Conservation (phyloP, 225 moss, liverwort and hornwort genomes). For the Sphagnum contortum region DNA sequence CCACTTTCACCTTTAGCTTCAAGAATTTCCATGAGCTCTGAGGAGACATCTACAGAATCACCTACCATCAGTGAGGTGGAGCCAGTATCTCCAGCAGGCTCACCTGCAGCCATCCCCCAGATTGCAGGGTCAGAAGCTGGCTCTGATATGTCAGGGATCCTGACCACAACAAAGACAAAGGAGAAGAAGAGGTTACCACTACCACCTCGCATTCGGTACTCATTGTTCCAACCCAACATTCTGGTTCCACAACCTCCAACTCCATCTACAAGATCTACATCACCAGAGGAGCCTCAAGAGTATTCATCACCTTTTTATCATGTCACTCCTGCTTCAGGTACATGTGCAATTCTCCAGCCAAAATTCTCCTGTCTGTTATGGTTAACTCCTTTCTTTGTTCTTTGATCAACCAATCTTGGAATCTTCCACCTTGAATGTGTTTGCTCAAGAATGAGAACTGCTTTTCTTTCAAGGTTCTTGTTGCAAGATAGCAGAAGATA, state of each 20-base stretch:
- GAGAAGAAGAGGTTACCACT: constrained; percentile 7
- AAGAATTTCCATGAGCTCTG: constrained; percentile 12
- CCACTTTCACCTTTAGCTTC: constrained; percentile 23
- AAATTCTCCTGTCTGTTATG: not conserved
- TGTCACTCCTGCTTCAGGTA: constrained; percentile 34
- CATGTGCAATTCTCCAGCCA: not conserved
- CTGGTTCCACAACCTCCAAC: constrained; percentile 17
- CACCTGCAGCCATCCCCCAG: not conserved
- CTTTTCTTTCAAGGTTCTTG: not conserved
- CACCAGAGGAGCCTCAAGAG: constrained; percentile 24
- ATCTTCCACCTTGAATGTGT: not conserved
- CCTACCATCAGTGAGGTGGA: constrained; percentile 2
- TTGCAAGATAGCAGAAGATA: too few species aligned
- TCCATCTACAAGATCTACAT: constrained; percentile 5
- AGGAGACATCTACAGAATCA: constrained; percentile 6
- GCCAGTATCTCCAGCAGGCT: constrained; percentile 3
- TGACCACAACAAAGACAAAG: not conserved
- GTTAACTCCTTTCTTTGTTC: not conserved
- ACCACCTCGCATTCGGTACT: constrained; percentile 26
- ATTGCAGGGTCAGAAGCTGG: constrained; percentile 9
- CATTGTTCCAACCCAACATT: constrained; percentile 38
- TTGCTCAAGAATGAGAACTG: not conserved
- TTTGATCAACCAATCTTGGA: not conserved
- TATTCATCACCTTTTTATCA: constrained; percentile 16
- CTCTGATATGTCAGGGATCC: constrained; percentile 3